phyloP scores from a whole-genome alignment of 495 filamentous ascomycete species.

The Annulohypoxylon stygium region DNA sequence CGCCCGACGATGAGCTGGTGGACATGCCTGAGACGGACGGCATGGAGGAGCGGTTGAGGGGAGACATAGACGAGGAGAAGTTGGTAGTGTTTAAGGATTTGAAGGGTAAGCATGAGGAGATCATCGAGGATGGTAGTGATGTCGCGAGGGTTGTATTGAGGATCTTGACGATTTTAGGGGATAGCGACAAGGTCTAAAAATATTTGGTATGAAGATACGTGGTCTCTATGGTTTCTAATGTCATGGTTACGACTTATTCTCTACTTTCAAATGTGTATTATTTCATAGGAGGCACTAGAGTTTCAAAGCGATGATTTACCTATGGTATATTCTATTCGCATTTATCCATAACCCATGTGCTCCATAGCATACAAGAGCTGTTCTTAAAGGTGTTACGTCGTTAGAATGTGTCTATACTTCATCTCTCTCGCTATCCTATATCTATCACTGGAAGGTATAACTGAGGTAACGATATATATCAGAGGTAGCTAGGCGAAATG shows the following conservation, averaged over 20 bases:
- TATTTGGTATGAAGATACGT: neutral
- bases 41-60: constrained; percentile 58
- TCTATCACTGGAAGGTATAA: neutral
- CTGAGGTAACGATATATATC: neutral
- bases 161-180: constrained; percentile 29
- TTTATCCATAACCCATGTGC: neutral
- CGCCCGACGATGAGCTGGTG: constrained; percentile 68
- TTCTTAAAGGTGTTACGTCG: neutral
- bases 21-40: constrained; percentile 67
- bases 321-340: neutral
- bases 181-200: neutral
- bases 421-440: neutral
- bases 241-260: neutral
- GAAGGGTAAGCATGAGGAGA: constrained; percentile 73
- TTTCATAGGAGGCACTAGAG: neutral
- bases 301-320: neutral
- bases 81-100: constrained; percentile 60
- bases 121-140: constrained; percentile 42
- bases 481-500: no score
- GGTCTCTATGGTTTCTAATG: neutral
- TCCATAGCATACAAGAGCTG: neutral
- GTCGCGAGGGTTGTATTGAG: constrained; percentile 42
- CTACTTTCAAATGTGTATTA: neutral
- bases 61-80: constrained; percentile 45
- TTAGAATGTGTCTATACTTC: neutral